Conservation (phyloP, 352 stramenopile species). For the Pythium insidiosum region DNA sequence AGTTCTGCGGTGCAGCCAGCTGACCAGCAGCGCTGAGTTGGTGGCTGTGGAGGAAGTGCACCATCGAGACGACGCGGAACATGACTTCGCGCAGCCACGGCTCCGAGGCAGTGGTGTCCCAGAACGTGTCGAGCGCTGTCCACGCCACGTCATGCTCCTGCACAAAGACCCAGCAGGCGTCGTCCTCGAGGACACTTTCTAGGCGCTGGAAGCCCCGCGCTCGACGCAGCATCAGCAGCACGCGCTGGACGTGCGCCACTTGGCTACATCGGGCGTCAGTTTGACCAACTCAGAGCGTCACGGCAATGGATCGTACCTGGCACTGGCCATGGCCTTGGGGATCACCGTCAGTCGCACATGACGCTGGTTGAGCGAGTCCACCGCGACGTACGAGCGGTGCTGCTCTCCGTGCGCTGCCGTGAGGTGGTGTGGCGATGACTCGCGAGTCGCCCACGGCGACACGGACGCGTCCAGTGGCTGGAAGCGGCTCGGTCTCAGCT, state of each 20-base stretch:
- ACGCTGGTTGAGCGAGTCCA: conserved; percentile 1
- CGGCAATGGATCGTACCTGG: too few species aligned
- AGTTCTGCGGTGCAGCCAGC: conserved; percentile 26
- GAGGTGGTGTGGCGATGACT: too few species aligned
- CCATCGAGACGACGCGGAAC: conserved; percentile 41
- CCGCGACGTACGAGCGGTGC: conserved; percentile 13
- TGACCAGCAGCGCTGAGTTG: conserved; percentile 40
- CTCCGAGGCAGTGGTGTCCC: conserved; percentile 24
- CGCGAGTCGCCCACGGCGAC: too few species aligned
- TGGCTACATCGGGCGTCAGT: too few species aligned
- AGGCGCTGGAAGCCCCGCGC: conserved; percentile 32
- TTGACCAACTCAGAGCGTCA: too few species aligned
- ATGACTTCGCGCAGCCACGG: conserved; percentile 29
- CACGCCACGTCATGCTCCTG: conserved; percentile 33
- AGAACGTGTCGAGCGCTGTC: conserved; percentile 17
- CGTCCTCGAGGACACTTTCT: conserved; percentile 39
- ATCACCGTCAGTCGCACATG: conserved; percentile 13
- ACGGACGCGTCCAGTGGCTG: too few species aligned
- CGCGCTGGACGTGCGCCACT: conserved; percentile 31
- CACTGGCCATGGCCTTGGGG: conserved; percentile 9
- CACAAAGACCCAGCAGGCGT: conserved; percentile 45
- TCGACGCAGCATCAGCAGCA: conserved; percentile 23
- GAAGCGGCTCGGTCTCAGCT: too few species aligned
- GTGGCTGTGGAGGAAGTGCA: conserved; percentile 58
- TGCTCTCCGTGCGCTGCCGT: too few species aligned